Evolutionary conservation across 495 filamentous ascomycete species (phyloP), one percentile per base, ranked within the genome.

Genomic region (Neurospora pannonica): DNA sequence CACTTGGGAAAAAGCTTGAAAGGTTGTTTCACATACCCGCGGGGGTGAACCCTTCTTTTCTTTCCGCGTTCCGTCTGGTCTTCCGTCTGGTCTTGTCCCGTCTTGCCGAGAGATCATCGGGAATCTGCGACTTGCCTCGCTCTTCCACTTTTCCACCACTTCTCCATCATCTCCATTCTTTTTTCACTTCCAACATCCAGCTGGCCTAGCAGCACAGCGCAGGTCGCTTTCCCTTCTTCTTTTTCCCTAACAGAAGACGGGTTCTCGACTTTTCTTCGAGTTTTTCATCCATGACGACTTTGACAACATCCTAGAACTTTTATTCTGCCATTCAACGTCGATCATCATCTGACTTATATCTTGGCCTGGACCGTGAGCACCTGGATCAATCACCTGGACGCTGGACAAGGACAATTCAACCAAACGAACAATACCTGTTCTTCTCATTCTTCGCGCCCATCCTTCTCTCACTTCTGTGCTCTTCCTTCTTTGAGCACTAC

Each of bases 391-490:
- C 24, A 31, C 48, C 48, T 31, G 24, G 48, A 7, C 46, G 42
- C 19, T 19, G 42, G 42, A 43, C 43, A 48, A 48, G 43, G 43
- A 46, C 46, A 54, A 54, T 24, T 13, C 54, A 62, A 34, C 24
- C 54, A 34, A 62, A 67, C 24, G 54, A 67, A 62, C 28, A 62
- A 62, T 34, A 62, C 13, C 71, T 19, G 9, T 24, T 48, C 40
- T 38, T 73, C 72, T 39, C 38, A 67, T 71, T 39, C 42, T 38
- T 31, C n/a, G 40, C 40, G 71, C 62, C 75, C 71, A 76, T 71
- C 76, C 76, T 77, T 60, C 77, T 83, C 81, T 82, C 81, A 81
- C 74, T 77, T 81, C 79, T 78, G 78, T 80, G 80, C 81, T 80
- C 46, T 54, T 46, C 74, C 60, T 36, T 37, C 40, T 46, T 72